Percentiles rank a stretch among this genome's conserved stretches.
phyloP scores from a whole-genome alignment of 2,329 filamentous ascomycete species.

The Exophiala xenobiotica region DNA sequence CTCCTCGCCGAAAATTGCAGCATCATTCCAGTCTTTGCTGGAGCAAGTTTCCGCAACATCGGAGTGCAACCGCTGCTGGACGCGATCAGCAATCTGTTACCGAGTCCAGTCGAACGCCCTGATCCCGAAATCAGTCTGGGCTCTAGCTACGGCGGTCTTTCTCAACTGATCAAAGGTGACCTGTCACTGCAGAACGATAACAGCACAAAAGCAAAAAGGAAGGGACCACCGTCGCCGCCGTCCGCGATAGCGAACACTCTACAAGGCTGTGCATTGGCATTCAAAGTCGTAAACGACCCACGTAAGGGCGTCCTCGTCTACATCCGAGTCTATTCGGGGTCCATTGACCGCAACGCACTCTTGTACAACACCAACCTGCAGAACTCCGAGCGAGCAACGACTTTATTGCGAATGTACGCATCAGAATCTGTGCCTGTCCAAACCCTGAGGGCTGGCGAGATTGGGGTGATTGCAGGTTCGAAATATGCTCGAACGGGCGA shows the following conservation, averaged over 20 bases:
- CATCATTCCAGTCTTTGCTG: conserved; percentile 85
- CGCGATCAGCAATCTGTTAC: conserved; percentile 82
- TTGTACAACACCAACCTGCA: conserved; percentile 87
- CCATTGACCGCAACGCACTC: conserved; percentile 68
- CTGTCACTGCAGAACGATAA: conserved; percentile 38
- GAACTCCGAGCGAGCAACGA: conserved; percentile 74
- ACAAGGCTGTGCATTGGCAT: conserved; percentile 67
- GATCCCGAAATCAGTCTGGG: conserved; percentile 75
- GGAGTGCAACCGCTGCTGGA: conserved; percentile 91
- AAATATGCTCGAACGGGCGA: conserved; percentile 93
- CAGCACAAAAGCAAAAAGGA: conserved; percentile 42
- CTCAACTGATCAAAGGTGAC: conserved; percentile 49
- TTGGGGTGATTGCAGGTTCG: conserved; percentile 86
- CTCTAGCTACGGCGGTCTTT: conserved; percentile 54
- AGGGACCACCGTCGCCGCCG: conserved; percentile 34
- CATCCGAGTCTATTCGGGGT: conserved; percentile 85
- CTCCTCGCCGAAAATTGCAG: conserved; percentile 66
- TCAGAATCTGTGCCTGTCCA: conserved; percentile 82
- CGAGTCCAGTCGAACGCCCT: conserved; percentile 75
- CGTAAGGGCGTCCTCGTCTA: conserved; percentile 86
- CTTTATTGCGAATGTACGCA: conserved; percentile 85
- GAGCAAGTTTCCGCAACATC: conserved; percentile 89
- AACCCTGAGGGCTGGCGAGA: conserved; percentile 79
- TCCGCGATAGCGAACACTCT: conserved; percentile 59
- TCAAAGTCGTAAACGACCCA: conserved; percentile 91